Evolutionary conservation across 2,329 filamentous ascomycete species (phyloP).

Genomic region (Trichophyton equinum): DNA sequence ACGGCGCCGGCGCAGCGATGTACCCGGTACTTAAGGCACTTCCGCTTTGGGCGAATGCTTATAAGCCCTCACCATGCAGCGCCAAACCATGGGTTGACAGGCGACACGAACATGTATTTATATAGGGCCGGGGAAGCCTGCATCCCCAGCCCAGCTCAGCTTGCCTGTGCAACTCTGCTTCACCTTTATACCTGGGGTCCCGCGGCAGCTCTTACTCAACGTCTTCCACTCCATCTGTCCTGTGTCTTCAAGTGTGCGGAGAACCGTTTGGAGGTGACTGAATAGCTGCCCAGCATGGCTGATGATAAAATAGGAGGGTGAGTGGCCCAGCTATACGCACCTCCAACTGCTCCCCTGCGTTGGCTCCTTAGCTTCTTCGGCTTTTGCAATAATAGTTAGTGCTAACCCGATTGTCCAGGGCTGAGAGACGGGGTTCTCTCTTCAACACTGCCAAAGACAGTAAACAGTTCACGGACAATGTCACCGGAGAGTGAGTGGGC

Average conservation of each 20-base stretch:
- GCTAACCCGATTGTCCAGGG: neutral
- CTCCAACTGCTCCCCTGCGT: neutral
- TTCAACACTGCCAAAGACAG: slow-evolving; percentile 10
- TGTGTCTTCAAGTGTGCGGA: no score
- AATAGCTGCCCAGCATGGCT: neutral
- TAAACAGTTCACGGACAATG: slow-evolving; percentile 20
- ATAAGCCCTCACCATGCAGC: neutral
- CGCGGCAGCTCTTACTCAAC: neutral
- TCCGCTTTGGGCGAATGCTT: neutral
- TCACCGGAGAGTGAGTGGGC: slow-evolving; percentile 23
- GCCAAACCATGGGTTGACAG: neutral
- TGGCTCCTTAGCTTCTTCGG: neutral
- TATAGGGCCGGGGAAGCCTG: neutral
- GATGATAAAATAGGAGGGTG: neutral
- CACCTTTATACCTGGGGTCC: neutral
- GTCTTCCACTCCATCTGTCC: neutral
- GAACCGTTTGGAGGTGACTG: neutral
- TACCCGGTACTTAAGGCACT: neutral
- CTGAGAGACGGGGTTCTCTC: slow-evolving; percentile 10
- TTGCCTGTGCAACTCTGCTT: neutral
- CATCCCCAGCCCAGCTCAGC: neutral
- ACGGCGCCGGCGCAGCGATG: neutral
- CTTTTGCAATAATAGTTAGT: neutral
- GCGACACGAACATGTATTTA: neutral
- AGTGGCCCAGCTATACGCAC: neutral